phyloP scores from a whole-genome alignment of 2,329 filamentous ascomycete genomes.

The Pseudogymnoascus sp. region DNA sequence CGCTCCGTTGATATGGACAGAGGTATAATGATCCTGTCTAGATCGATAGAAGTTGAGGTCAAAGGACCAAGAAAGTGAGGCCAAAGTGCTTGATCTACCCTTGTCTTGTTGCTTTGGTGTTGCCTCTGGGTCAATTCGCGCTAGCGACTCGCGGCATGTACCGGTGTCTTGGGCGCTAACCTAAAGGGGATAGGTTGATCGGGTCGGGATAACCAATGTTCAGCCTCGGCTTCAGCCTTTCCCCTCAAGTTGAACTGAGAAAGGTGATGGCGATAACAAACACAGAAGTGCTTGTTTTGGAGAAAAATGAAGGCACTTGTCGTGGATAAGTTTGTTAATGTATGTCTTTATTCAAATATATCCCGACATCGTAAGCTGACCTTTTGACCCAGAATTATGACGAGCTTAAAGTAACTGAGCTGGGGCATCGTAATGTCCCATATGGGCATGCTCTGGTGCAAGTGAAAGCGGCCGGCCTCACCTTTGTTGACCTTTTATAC shows the following conservation, averaged over 20 bases:
- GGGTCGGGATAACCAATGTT: background rate
- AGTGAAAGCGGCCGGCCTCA: slow-evolving; percentile 48
- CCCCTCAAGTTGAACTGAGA: background rate
- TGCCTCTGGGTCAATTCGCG: slow-evolving; percentile 6
- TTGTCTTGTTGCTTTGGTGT: slow-evolving; percentile 8
- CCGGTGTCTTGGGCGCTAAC: background rate
- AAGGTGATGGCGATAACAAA: background rate
- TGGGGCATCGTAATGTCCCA: slow-evolving; percentile 29
- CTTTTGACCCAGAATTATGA: slow-evolving; percentile 18
- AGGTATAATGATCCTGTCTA: slow-evolving; percentile 2
- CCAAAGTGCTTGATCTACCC: slow-evolving; percentile 8
- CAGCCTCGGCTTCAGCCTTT: slow-evolving; percentile 9
- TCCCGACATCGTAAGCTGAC: slow-evolving; percentile 16
- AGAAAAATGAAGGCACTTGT: slow-evolving; percentile 34
- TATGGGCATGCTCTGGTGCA: slow-evolving; percentile 36
- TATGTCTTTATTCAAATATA: slow-evolving; percentile 19
- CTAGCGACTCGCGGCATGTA: slow-evolving; percentile 2
- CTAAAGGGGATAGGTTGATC: background rate
- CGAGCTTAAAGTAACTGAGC: slow-evolving; percentile 28
- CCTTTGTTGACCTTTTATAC: slow-evolving; percentile 54
- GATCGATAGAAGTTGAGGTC: slow-evolving; percentile 7
- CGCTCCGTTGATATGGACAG: background rate
- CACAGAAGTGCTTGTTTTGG: background rate
- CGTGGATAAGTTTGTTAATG: slow-evolving; percentile 30
- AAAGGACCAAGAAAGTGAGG: slow-evolving; percentile 7